Conservation (phyloP, 164 flowering plant species). For the Stephania japonica region DNA sequence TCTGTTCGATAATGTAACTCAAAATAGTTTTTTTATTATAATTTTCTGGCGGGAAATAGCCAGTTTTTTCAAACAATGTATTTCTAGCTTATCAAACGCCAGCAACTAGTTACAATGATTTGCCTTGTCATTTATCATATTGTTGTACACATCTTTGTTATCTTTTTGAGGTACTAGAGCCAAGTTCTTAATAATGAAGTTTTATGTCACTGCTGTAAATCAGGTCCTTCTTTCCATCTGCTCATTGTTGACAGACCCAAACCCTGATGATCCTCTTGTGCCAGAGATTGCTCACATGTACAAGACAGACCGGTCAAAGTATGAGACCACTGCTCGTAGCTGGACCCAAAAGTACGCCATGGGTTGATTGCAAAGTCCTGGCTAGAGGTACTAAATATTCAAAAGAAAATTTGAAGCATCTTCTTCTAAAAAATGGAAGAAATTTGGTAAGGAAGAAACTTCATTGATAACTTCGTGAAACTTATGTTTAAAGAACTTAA, state of each 20-base stretch:
- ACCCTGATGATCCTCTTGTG: conserved; percentile 1
- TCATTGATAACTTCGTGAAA: neutral
- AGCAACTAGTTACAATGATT: no score
- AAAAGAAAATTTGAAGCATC: neutral
- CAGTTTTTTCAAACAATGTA: neutral
- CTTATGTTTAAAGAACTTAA: neutral
- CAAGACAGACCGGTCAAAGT: conserved; percentile 2
- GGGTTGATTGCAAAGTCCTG: neutral
- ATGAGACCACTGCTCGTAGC: neutral
- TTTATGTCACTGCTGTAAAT: neutral
- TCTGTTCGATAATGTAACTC: no score
- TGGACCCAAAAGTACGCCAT: conserved; percentile 1
- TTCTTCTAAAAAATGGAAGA: neutral
- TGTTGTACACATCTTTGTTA: neutral
- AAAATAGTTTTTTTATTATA: no score
- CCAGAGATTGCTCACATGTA: conserved; percentile 4
- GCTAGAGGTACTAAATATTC: neutral
- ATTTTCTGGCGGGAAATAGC: neutral
- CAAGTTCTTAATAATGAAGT: no score
- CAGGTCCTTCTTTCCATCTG: conserved; percentile 1
- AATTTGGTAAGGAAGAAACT: neutral
- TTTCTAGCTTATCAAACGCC: no score
- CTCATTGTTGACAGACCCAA: neutral
- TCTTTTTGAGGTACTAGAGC: neutral
- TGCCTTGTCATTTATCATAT: neutral